Evolutionary conservation across 331 rosid genomes (phyloP), one percentile per base, ranked within the genome.

Genomic region (Prunus yedoensis): DNA sequence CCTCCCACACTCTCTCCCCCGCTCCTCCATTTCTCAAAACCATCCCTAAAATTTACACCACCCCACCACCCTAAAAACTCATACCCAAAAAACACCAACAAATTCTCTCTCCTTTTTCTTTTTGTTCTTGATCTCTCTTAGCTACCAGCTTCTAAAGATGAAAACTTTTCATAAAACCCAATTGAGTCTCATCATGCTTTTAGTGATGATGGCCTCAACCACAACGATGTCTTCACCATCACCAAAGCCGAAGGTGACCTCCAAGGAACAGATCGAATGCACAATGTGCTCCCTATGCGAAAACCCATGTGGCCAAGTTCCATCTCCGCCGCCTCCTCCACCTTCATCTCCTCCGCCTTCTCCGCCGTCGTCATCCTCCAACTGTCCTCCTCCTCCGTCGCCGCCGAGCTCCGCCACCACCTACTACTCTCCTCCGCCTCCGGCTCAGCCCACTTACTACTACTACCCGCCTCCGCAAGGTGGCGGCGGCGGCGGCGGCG

Each of bases 281-380:
- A 92, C 97, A 77, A 92, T 92, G 97, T 95, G 99, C 85, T 64
- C 96, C 3, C 78, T 90, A 8, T 95, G 99, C 66, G 80, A 89
- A 18, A 92, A 95, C 77, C 99, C 99, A 15, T 95, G 99, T 52
- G 59, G 78, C 71, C 85, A 62, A 72, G 63, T 71, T 18, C 71
- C 75, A 0, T 83, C 98, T 3, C 92, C 94, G 1, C 91, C 68
- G 0, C 75, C 78, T 0, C 81, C 89, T 1, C 81, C 94, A 0
- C 85, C 91, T 0, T 63, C 89, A 0, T 70, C 83, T 0, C 76
- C 89, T 0, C 71, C 83, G 0, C 85, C 88, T 0, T 77, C 90
- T 1, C 82, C 88, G 0, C 78, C 85, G 0, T 76, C 89, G 0
- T 67, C 90, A 5, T 23, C 92, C 47, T 15, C 56, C 47, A 12